Conservation (phyloP, 768 basidiomycete genomes). For the Serendipita sp. region DNA sequence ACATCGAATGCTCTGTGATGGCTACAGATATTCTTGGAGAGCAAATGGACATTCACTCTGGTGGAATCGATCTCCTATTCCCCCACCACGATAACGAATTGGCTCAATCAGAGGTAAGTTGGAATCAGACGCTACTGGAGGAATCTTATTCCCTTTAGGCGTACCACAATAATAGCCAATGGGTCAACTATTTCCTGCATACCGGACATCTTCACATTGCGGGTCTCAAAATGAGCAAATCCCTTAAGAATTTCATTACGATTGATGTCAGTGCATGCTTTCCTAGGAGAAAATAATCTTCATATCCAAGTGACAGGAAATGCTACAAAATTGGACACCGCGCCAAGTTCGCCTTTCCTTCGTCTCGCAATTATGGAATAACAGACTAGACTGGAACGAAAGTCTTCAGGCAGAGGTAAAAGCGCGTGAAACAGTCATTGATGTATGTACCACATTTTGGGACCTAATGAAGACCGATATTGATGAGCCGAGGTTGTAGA, state of each 20-base stretch:
- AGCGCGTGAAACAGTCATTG: constrained; percentile 65
- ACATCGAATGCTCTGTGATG: constrained; percentile 99
- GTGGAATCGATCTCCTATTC: constrained; percentile 93
- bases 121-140: constrained; percentile 8
- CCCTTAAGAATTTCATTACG: constrained; percentile 96
- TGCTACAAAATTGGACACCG: constrained; percentile 63
- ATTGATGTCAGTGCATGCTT: constrained; percentile 47
- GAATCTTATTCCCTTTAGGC: constrained; percentile 36
- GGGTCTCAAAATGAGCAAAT: constrained; percentile 98
- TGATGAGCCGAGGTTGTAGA: constrained; percentile 31
- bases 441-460: constrained; percentile 34
- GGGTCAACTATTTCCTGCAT: constrained; percentile 99
- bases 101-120: constrained; percentile 75
- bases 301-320: constrained; percentile 40
- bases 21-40: constrained; percentile 78
- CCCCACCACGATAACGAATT: constrained; percentile 99
- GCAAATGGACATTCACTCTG: constrained; percentile 94
- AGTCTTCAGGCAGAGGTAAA: constrained; percentile 73
- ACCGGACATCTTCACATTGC: constrained; percentile 97
- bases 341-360: constrained; percentile 86
- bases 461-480: not conserved
- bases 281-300: constrained; percentile 7
- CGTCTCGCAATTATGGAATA: constrained; percentile 79
- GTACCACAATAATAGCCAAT: constrained; percentile 75
- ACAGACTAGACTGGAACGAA: constrained; percentile 88